These are phyloP conservation scores for Tuber aestivum DNA, from an alignment of 495 filamentous ascomycete species.

Conservation along the genomic window DNA sequence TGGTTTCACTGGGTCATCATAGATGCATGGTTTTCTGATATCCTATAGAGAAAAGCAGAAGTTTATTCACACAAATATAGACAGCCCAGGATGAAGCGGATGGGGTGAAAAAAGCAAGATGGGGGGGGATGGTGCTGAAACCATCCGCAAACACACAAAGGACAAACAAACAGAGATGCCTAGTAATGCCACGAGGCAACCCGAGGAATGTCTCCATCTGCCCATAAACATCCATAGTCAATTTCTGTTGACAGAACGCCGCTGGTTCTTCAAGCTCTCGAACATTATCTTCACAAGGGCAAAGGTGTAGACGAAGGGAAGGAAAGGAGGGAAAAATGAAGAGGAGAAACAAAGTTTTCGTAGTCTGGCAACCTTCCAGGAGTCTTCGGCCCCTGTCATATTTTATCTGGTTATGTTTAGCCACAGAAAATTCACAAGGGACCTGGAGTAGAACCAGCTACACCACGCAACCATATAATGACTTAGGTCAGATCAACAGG, in stretches of 20 bases:
- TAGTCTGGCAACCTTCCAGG: too few species aligned
- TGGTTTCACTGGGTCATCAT: neutral
- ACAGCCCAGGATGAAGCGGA: neutral
- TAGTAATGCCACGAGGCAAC: slow-evolving; percentile 46
- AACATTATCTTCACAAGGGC: neutral
- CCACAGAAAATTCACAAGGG: too few species aligned
- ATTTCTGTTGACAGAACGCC: neutral
- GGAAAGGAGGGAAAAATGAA: too few species aligned
- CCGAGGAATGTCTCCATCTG: slow-evolving; percentile 46
- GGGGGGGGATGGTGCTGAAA: slow-evolving; percentile 21
- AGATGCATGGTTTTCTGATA: neutral
- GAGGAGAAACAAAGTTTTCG: neutral
- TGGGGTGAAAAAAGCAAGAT: neutral
- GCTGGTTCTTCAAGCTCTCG: neutral
- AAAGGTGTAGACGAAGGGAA: neutral
- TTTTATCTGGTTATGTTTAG: too few species aligned
- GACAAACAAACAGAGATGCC: slow-evolving; percentile 49
- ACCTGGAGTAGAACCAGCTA: too few species aligned
- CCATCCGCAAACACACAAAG: slow-evolving; percentile 43
- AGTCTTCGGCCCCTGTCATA: too few species aligned
- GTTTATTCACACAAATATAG: neutral
- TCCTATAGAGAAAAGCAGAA: neutral
- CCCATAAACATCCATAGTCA: slow-evolving; percentile 10
- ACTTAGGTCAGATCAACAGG: too few species aligned
- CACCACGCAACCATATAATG: too few species aligned